Base-by-base conservation (phyloP, 1,139 yeast species). In the Candida sanyaensis region DNA sequence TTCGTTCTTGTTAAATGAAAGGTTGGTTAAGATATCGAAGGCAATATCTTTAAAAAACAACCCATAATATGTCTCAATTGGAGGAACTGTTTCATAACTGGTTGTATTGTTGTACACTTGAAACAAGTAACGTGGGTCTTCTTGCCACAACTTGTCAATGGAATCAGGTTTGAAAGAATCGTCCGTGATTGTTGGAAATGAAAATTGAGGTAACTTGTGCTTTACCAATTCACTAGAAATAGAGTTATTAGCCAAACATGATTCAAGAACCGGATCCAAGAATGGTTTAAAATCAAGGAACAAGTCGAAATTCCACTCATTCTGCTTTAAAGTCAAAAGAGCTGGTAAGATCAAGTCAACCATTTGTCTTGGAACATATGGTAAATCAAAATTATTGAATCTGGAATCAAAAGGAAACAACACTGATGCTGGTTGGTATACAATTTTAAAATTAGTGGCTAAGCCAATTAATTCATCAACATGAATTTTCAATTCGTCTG, bases 1-100 rank as follows among this genome's bases (percentile, higher is more conserved):
- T 57, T 90, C 96, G 47, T 82, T 84, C 61, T 96, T 84, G 68
- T 93, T 93, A 70, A 89, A 93, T 51, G 93, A 96, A 70, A 93
- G 73, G 56, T 87, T 83, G 50, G 86, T 83, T 52, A 92, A 80
- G 38, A 88, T 71, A 63, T 92, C 97, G 45, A 80, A 78, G 28
- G 86, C 75, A 27, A 89, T 69, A 61, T 95, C 99, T 54, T 89
- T 81, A 57, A 91, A 76, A 39, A 93, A 65, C 46, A 89, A 60
- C 1, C 79, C 79, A 38, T 62, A 56, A 59, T 84, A 85, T 0
- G 87, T 70, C 5, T 76, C 77, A 23, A 80, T 75, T 2, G 80
- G 70, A 0, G 97, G 96, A 4, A 88, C 89, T 0, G 97, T 88
- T 50, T 83, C 86, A 50, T 86, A 80, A 11, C 69, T 70, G 4